phyloP scores from a whole-genome alignment of 805 yeast genomes.

The Tanozyma kutaoensis region DNA sequence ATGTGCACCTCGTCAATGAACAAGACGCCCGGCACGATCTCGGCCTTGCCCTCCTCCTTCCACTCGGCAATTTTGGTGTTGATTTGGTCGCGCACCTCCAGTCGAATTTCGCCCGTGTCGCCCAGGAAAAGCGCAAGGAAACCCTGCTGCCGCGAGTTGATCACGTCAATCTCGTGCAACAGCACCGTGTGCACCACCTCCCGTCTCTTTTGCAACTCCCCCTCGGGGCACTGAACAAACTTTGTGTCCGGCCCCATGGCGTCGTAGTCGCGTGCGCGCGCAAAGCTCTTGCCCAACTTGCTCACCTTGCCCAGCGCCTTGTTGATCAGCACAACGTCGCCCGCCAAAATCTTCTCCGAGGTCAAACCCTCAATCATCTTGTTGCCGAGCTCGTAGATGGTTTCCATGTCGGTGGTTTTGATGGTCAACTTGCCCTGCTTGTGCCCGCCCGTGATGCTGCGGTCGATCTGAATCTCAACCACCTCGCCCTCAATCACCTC shows the following conservation, averaged over 20 bases:
- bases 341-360: slow-evolving; percentile 91
- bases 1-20: slow-evolving; percentile 97
- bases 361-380: slow-evolving; percentile 92
- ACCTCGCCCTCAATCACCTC: slow-evolving; percentile 98
- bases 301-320: slow-evolving; percentile 91
- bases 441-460: slow-evolving; percentile 93
- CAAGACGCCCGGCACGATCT: slow-evolving; percentile 92
- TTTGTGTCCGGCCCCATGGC: slow-evolving; percentile 98
- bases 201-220: slow-evolving; percentile 91
- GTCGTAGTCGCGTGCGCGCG: slow-evolving; percentile 95
- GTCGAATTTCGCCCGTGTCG: slow-evolving; percentile 94
- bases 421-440: slow-evolving; percentile 96
- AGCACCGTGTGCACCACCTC: slow-evolving; percentile 98
- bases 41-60: slow-evolving; percentile 98
- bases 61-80: slow-evolving; percentile 95
- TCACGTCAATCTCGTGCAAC: slow-evolving; percentile 93
- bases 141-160: slow-evolving; percentile 95
- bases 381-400: slow-evolving; percentile 88
- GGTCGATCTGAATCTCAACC: slow-evolving; percentile 88
- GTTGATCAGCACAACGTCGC: slow-evolving; percentile 92
- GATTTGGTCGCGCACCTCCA: slow-evolving; percentile 92
- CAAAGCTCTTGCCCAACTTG: slow-evolving; percentile 89
- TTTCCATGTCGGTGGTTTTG: slow-evolving; percentile 97
- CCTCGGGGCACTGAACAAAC: slow-evolving; percentile 97
- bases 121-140: slow-evolving; percentile 91